phyloP scores from a whole-genome alignment of 2,329 filamentous ascomycete species.

The Ophiocordyceps sinensis region DNA sequence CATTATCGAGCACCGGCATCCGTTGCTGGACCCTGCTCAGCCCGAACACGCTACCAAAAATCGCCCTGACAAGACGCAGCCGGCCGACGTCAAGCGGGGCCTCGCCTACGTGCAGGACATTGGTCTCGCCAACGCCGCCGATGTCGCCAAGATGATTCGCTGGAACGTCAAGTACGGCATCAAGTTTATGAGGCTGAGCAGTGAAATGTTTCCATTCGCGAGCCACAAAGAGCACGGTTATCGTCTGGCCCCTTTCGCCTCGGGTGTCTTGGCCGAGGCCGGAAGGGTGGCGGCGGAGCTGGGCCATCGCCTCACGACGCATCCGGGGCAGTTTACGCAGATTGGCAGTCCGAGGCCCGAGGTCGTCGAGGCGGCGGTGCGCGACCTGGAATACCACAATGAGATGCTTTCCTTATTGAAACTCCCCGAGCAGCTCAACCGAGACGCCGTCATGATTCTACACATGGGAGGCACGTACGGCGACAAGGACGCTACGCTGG shows the following conservation, averaged over 20 bases:
- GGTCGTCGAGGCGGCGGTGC: conserved; percentile 62
- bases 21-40: conserved; percentile 57
- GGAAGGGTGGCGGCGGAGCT: conserved; percentile 64
- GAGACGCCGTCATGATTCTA: conserved; percentile 85
- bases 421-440: conserved; percentile 62
- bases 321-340: conserved; percentile 89
- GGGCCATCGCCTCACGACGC: conserved; percentile 75
- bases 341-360: conserved; percentile 67
- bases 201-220: conserved; percentile 95
- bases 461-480: conserved; percentile 89
- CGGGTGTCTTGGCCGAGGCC: conserved; percentile 59
- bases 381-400: conserved; percentile 78
- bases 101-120: conserved; percentile 61
- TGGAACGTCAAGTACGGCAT: conserved; percentile 93
- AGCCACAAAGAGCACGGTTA: conserved; percentile 82
- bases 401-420: conserved; percentile 69
- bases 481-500: conserved; percentile 65
- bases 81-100: conserved; percentile 52
- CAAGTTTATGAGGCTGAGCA: conserved; percentile 81
- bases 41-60: conserved; percentile 79
- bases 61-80: conserved; percentile 59
- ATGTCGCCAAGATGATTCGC: conserved; percentile 70
- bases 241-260: conserved; percentile 68
- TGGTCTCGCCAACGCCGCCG: conserved; percentile 67
- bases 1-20: conserved; percentile 78